phyloP scores from a whole-genome alignment of 495 filamentous ascomycete genomes.

The Aspergillus diversus region DNA sequence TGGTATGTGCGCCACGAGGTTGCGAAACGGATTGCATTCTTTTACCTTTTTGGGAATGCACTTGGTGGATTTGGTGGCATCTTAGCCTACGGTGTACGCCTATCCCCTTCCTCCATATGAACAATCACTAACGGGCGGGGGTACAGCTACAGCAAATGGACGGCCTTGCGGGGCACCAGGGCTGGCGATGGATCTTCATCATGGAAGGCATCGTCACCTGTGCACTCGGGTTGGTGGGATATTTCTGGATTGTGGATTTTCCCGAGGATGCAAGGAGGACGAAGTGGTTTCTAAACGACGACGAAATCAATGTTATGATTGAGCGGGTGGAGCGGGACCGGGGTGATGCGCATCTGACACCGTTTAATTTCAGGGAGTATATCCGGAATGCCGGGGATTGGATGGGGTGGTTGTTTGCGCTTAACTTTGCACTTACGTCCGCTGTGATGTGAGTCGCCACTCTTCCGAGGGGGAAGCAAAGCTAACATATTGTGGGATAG shows the following conservation, averaged over 20 bases:
- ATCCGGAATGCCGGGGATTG: constrained; percentile 46
- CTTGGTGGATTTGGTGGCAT: constrained; percentile 60
- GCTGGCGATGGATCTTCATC: constrained; percentile 64
- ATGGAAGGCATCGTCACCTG: constrained; percentile 53
- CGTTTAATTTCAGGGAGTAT: constrained; percentile 48
- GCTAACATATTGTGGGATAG: background rate
- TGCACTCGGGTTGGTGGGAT: constrained; percentile 39
- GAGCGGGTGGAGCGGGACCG: constrained; percentile 54
- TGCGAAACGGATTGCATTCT: constrained; percentile 59
- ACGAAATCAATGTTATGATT: constrained; percentile 52
- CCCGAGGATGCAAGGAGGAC: constrained; percentile 46
- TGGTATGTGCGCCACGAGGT: constrained; percentile 63
- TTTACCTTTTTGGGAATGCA: constrained; percentile 55
- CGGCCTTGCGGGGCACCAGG: constrained; percentile 43
- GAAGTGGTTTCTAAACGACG: constrained; percentile 44
- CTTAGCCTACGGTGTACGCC: constrained; percentile 58
- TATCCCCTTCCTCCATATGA: background rate
- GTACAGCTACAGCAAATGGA: constrained; percentile 40
- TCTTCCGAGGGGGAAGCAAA: too few species aligned
- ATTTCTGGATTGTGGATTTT: constrained; percentile 53
- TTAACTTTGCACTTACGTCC: constrained; percentile 40
- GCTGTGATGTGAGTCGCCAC: constrained; percentile 40
- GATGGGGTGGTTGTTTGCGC: constrained; percentile 60
- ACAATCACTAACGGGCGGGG: too few species aligned
- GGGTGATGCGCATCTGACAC: constrained; percentile 46